A percentile compares a stretch with the other conserved stretches of the same genome.
Evolutionary conservation across 2,329 filamentous ascomycete genomes (phyloP).

Genomic region (Pseudofabraea citricarpa): DNA sequence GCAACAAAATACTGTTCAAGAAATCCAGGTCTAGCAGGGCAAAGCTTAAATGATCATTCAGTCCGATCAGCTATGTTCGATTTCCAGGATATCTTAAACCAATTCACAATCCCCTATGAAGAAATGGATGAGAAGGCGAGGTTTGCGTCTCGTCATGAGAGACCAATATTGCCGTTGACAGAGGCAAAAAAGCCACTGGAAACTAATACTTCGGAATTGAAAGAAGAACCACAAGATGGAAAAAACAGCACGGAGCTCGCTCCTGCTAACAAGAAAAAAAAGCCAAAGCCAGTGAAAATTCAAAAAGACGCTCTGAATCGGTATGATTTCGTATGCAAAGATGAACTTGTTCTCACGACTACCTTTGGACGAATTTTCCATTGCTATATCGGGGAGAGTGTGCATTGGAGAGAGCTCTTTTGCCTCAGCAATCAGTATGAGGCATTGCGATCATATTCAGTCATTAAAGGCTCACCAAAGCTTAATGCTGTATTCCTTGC

Average conservation of each 20-base stretch:
- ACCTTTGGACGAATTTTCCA: slow-evolving; percentile 56
- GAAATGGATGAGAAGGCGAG: too few relatives aligned
- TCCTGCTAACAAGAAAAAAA: slow-evolving; percentile 22
- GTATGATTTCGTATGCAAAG: slow-evolving; percentile 56
- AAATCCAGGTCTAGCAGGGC: too few relatives aligned
- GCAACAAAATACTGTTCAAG: too few relatives aligned
- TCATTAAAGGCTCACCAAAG: slow-evolving; percentile 33
- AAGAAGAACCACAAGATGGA: background rate
- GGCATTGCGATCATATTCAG: slow-evolving; percentile 41
- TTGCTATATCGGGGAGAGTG: slow-evolving; percentile 25
- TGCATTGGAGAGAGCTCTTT: slow-evolving; percentile 25
- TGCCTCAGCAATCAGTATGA: slow-evolving; percentile 13
- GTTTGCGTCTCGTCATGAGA: too few relatives aligned
- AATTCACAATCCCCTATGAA: too few relatives aligned
- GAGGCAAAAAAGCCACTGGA: background rate
- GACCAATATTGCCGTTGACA: background rate
- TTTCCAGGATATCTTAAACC: too few relatives aligned
- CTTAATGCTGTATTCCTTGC: slow-evolving; percentile 38
- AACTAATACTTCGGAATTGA: background rate
- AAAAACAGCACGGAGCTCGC: too few relatives aligned
- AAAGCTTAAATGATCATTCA: too few relatives aligned
- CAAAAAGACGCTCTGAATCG: slow-evolving; percentile 47
- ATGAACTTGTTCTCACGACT: slow-evolving; percentile 50
- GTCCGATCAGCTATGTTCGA: too few relatives aligned
- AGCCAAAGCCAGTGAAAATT: slow-evolving; percentile 27